Conservation (phyloP, 768 basidiomycete genomes). For the Tylopilus balloui region DNA sequence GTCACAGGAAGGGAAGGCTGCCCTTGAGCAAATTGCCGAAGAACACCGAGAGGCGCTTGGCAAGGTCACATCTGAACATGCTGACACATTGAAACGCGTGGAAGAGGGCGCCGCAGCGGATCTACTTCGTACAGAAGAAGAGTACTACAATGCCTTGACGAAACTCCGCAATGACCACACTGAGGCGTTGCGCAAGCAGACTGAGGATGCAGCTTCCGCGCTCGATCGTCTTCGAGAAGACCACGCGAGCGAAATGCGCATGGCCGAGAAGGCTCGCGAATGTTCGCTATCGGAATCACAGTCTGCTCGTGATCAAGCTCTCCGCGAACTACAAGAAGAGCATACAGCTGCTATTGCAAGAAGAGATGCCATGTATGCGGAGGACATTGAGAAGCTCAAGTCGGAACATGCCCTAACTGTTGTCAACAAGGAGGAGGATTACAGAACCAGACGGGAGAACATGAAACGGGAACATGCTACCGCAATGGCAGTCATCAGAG, state of each 20-base stretch:
- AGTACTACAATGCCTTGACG: conserved; percentile 76
- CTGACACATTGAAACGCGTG: conserved; percentile 52
- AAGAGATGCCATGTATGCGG: conserved; percentile 60
- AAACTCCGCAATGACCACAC: conserved; percentile 73
- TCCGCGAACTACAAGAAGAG: conserved; percentile 69
- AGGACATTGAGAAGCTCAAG: conserved; percentile 63
- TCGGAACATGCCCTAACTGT: conserved; percentile 55
- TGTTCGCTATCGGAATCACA: conserved; percentile 73
- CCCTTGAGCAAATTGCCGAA: conserved; percentile 43
- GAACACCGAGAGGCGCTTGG: conserved; percentile 52
- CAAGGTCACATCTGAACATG: conserved; percentile 50
- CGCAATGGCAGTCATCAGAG: conserved; percentile 27
- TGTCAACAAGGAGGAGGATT: conserved; percentile 56
- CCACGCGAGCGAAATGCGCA: conserved; percentile 67
- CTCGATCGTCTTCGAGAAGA: conserved; percentile 74
- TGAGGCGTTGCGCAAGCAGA: conserved; percentile 57
- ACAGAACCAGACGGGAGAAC: conserved; percentile 35
- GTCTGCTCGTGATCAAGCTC: conserved; percentile 54
- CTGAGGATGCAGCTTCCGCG: conserved; percentile 53
- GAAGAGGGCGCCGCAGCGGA: conserved; percentile 53
- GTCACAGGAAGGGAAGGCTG: conserved; percentile 50
- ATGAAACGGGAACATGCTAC: conserved; percentile 35
- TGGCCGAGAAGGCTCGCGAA: conserved; percentile 70
- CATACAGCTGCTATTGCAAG: conserved; percentile 61
- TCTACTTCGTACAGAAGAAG: conserved; percentile 69